Conservation (phyloP, 2,329 filamentous ascomycete genomes). For the Cladophialophora yegresii region DNA sequence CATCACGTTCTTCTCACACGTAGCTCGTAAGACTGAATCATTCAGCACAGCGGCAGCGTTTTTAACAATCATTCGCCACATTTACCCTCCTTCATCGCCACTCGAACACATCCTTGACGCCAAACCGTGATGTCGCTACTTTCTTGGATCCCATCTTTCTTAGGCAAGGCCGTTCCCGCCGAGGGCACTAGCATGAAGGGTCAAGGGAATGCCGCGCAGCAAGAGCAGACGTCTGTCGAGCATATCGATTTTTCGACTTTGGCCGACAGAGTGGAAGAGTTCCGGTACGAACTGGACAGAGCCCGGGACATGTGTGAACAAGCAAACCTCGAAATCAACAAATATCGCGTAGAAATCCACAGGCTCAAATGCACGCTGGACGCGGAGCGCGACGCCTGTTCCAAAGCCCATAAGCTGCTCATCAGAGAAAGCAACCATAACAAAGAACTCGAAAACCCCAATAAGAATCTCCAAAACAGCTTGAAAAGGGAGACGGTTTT, state of each 20-base stretch:
- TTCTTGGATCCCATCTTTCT: conserved; percentile 13
- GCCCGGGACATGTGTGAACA: conserved; percentile 26
- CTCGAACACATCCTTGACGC: not conserved
- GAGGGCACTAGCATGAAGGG: not conserved
- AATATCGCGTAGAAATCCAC: conserved; percentile 20
- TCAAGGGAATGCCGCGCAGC: not conserved
- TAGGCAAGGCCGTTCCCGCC: not conserved
- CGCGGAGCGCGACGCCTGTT: not conserved
- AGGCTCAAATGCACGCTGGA: conserved; percentile 18
- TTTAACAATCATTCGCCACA: not conserved
- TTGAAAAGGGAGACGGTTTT: conserved; percentile 10
- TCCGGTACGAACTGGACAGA: conserved; percentile 19
- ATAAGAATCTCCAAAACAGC: conserved; percentile 10
- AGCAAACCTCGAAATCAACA: conserved; percentile 28
- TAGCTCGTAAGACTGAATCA: no score
- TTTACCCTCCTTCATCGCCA: not conserved
- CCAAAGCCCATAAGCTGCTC: conserved; percentile 8
- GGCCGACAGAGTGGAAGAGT: conserved; percentile 24
- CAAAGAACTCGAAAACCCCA: not conserved
- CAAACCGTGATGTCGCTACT: conserved; percentile 15
- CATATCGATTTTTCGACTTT: conserved; percentile 24
- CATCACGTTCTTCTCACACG: not conserved
- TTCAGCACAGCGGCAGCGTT: no score
- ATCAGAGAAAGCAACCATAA: conserved; percentile 9
- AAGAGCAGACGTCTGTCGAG: conserved; percentile 2